Conservation (phyloP, 768 basidiomycete species). For the Tylopilus sp. region DNA sequence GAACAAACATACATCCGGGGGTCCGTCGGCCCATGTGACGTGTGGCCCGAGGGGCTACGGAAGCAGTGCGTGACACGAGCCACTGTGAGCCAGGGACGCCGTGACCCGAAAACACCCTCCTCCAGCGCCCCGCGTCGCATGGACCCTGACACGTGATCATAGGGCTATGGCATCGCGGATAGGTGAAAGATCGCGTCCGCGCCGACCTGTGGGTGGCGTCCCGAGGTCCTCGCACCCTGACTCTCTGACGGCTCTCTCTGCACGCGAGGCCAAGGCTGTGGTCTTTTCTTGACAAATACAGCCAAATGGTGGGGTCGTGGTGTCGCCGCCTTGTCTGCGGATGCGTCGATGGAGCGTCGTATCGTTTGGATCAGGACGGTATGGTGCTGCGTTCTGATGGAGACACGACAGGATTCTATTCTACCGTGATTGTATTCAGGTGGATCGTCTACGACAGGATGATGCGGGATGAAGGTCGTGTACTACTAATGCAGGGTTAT, state of each 20-base stretch:
- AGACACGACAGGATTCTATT: background rate
- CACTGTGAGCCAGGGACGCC: too few species aligned
- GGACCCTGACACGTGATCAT: too few species aligned
- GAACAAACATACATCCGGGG: too few species aligned
- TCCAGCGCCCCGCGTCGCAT: too few species aligned
- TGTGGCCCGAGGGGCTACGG: too few species aligned
- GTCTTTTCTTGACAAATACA: background rate
- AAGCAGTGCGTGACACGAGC: too few species aligned
- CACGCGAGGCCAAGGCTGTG: background rate
- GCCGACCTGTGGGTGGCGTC: background rate
- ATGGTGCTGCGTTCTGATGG: too few species aligned
- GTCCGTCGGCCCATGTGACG: too few species aligned
- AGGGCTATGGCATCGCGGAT: too few species aligned
- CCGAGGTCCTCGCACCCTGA: background rate
- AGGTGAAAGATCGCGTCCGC: too few species aligned
- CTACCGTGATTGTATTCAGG: conserved; percentile 8
- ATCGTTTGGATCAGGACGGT: too few species aligned
- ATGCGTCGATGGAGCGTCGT: background rate
- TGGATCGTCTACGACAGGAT: conserved; percentile 6
- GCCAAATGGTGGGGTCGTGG: background rate
- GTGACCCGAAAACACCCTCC: too few species aligned
- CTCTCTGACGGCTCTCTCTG: background rate
- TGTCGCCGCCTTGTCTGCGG: background rate
- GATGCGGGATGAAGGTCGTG: conserved; percentile 5
- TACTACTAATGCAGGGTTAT: conserved; percentile 5